A percentile compares a stretch with the other conserved stretches of the same genome.
Evolutionary conservation across 2,329 filamentous ascomycete genomes (phyloP).

Genomic region (Diaporthe batatas): DNA sequence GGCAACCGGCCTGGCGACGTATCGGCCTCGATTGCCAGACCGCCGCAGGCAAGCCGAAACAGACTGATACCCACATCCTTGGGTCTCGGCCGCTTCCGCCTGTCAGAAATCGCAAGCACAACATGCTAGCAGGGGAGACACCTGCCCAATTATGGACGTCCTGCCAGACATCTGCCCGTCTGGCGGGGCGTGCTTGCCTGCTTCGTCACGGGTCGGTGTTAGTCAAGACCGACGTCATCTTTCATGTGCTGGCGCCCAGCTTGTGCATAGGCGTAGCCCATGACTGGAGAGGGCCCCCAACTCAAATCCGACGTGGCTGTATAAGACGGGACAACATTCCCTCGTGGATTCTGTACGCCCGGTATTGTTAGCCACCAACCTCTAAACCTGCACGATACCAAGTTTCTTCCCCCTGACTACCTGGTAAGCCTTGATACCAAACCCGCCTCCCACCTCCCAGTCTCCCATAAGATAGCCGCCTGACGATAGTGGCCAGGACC

Average conservation of each 20-base stretch:
- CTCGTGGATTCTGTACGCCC: background rate
- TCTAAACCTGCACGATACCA: background rate
- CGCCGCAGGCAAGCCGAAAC: slow-evolving; percentile 32
- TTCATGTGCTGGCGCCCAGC: slow-evolving; percentile 34
- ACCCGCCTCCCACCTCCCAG: background rate
- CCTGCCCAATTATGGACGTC: slow-evolving; percentile 23
- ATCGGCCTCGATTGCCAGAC: slow-evolving; percentile 6
- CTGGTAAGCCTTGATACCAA: slow-evolving; percentile 7
- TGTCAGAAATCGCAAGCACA: slow-evolving; percentile 4
- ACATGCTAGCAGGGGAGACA: background rate
- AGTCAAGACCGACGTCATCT: slow-evolving; percentile 41
- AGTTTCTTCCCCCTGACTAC: background rate
- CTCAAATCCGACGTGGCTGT: slow-evolving; percentile 16
- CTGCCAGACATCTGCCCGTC: slow-evolving; percentile 1
- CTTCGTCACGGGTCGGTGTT: slow-evolving; percentile 33
- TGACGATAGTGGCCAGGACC: background rate
- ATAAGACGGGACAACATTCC: slow-evolving; percentile 40
- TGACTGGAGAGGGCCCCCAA: slow-evolving; percentile 16
- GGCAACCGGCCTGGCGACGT: slow-evolving; percentile 29
- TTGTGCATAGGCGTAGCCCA: background rate
- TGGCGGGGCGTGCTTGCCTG: slow-evolving; percentile 19
- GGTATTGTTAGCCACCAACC: background rate
- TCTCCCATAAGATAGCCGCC: background rate
- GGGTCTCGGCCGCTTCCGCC: slow-evolving; percentile 33
- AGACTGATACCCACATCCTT: slow-evolving; percentile 5